phyloP scores from a whole-genome alignment of 192 early-diverging fungal species.

The Dimargaris xerosporica region DNA sequence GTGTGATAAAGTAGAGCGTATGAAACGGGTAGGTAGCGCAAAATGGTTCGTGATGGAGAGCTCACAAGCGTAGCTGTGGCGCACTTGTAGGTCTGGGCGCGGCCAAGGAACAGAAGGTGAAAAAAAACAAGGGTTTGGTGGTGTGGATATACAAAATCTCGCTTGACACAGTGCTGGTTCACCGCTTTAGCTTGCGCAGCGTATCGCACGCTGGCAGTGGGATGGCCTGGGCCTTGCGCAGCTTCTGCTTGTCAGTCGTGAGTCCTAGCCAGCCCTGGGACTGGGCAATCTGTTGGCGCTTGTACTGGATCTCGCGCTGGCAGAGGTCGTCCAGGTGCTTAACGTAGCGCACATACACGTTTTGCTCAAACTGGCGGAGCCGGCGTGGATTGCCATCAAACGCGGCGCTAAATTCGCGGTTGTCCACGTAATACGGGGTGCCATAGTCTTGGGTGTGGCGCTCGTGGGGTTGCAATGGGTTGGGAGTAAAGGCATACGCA shows the following conservation, averaged over 20 bases:
- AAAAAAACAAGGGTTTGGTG: not conserved
- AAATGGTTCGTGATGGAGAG: too few species aligned
- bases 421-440: constrained; percentile 72
- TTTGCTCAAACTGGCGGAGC: constrained; percentile 48
- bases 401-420: constrained; percentile 23
- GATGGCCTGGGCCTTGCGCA: constrained; percentile 48
- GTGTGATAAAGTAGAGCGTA: too few species aligned
- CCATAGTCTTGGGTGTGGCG: constrained; percentile 40
- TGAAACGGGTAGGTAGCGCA: too few species aligned
- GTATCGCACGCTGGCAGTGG: constrained; percentile 53
- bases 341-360: constrained; percentile 55
- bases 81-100: too few species aligned
- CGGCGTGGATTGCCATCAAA: constrained; percentile 26
- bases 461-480: constrained; percentile 27
- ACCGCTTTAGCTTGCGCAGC: constrained; percentile 22
- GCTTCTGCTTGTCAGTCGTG: constrained; percentile 37
- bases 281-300: constrained; percentile 32
- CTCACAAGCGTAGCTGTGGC: too few species aligned
- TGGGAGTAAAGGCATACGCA: constrained; percentile 45
- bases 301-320: constrained; percentile 41
- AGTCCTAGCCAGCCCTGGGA: constrained; percentile 59
- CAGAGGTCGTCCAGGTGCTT: constrained; percentile 48
- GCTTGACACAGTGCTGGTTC: not conserved
- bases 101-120: too few species aligned
- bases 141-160: not conserved